phyloP scores from a whole-genome alignment of 2,329 filamentous ascomycete genomes.

The Scortechinia acanthostroma region DNA sequence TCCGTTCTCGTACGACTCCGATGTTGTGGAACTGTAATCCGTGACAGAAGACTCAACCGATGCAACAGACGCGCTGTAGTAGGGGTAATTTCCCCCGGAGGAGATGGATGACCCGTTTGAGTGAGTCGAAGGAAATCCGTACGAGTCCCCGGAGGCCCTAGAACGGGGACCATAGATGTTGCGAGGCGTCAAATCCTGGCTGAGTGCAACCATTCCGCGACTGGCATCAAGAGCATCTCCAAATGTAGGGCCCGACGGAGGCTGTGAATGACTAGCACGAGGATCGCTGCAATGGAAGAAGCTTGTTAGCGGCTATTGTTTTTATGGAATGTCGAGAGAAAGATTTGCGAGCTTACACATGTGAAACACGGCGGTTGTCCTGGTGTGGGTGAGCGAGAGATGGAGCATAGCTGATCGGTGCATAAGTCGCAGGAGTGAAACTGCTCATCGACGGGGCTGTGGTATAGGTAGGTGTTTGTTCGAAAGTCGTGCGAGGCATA shows the following conservation, averaged over 20 bases:
- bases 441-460: background rate
- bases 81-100: conserved; percentile 2
- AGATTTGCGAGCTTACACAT: background rate
- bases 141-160: background rate
- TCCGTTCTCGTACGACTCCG: background rate
- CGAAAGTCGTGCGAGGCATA: background rate
- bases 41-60: conserved; percentile 1
- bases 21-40: background rate
- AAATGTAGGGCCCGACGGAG: background rate
- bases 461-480: background rate
- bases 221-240: conserved; percentile 1
- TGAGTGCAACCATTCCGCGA: background rate
- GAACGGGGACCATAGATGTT: conserved; percentile 2
- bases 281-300: background rate
- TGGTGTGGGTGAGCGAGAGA: background rate
- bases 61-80: conserved; percentile 1
- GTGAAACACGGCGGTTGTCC: background rate
- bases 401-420: background rate
- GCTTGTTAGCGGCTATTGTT: no score
- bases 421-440: background rate
- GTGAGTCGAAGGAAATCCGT: background rate
- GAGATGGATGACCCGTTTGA: background rate
- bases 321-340: no score
- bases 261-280: background rate
- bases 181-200: conserved; percentile 2